Percentiles rank a stretch among this genome's conserved stretches.
These are phyloP conservation scores for Echria macrotheca DNA, from an alignment of 495 filamentous ascomycete genomes.

Conservation along the genomic window DNA sequence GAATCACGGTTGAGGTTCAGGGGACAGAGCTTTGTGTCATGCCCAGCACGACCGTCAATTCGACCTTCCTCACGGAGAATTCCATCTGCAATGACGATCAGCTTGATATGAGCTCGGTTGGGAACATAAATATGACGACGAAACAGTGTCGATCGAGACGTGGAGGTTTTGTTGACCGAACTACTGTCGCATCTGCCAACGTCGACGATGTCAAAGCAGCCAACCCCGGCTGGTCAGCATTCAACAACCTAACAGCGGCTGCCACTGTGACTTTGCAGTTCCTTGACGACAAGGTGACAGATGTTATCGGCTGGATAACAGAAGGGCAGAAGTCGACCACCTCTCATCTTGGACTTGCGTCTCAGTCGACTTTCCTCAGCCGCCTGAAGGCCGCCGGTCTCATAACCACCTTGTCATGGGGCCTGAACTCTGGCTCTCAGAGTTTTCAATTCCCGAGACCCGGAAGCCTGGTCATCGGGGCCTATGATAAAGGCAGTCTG, in stretches of 20 bases:
- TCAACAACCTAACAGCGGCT: constrained; percentile 10
- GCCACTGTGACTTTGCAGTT: constrained; percentile 8
- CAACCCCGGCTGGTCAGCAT: constrained; percentile 9
- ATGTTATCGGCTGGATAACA: constrained; percentile 9
- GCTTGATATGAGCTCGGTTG: neutral
- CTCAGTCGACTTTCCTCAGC: constrained; percentile 2
- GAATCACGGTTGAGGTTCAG: constrained; percentile 5
- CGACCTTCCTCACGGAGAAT: constrained; percentile 6
- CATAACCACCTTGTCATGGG: constrained; percentile 14
- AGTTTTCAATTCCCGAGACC: constrained; percentile 7
- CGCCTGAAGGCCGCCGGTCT: constrained; percentile 7
- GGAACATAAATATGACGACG: neutral
- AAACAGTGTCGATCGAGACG: constrained; percentile 12
- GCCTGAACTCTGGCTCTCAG: constrained; percentile 17
- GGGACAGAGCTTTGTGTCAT: constrained; percentile 6
- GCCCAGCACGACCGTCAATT: constrained; percentile 13
- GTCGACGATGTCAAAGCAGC: neutral
- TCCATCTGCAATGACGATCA: constrained; percentile 9
- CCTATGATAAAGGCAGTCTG: constrained; percentile 13
- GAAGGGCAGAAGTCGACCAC: constrained; percentile 12
- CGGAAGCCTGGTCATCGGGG: constrained; percentile 17
- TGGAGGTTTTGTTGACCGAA: constrained; percentile 5
- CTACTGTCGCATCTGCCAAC: neutral
- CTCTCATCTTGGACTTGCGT: constrained; percentile 14
- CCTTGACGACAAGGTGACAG: neutral